A percentile compares a stretch with the other conserved stretches of the same genome.
Evolutionary conservation across 2,329 filamentous ascomycete genomes (phyloP).

Genomic region (Chaetomiaceae sp.): DNA sequence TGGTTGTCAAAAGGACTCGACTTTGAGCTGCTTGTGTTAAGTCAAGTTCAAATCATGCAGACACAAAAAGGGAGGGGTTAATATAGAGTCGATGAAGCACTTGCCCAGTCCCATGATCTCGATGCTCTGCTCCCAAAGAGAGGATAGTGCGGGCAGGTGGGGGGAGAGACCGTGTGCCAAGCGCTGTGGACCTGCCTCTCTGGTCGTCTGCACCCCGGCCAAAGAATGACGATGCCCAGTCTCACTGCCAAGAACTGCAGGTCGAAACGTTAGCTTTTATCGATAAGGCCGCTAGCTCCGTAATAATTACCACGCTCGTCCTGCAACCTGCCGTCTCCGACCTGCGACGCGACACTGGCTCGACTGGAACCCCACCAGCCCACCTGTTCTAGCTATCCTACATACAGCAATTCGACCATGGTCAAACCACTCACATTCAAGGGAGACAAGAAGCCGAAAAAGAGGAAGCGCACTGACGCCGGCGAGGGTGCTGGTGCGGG

Average conservation of each 20-base stretch:
- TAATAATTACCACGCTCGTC: no score
- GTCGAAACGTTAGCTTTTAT: conserved; percentile 17
- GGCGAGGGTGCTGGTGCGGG: conserved; percentile 44
- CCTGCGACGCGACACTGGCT: no score
- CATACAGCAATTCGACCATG: conserved; percentile 43
- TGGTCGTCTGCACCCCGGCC: no score
- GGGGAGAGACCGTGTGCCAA: no score
- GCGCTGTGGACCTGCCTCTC: no score
- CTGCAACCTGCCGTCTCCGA: no score
- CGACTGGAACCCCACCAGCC: no score
- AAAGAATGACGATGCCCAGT: no score
- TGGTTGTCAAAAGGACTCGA: conserved; percentile 28
- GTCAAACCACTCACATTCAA: conserved; percentile 92
- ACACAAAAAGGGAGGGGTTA: not conserved
- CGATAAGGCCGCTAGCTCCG: conserved; percentile 12
- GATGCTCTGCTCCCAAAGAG: conserved; percentile 8
- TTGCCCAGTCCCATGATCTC: conserved; percentile 8
- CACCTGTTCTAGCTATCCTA: no score
- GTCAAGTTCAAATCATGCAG: not conserved
- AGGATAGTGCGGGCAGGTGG: no score
- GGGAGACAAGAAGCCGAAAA: conserved; percentile 92
- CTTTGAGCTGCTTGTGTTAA: not conserved
- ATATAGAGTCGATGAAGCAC: no score
- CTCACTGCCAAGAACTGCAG: no score
- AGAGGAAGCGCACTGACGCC: conserved; percentile 69